Evolutionary conservation across 139 green algal genomes (phyloP), one percentile per base, ranked within the genome.

Genomic region (Ettlia oleoabundans): DNA sequence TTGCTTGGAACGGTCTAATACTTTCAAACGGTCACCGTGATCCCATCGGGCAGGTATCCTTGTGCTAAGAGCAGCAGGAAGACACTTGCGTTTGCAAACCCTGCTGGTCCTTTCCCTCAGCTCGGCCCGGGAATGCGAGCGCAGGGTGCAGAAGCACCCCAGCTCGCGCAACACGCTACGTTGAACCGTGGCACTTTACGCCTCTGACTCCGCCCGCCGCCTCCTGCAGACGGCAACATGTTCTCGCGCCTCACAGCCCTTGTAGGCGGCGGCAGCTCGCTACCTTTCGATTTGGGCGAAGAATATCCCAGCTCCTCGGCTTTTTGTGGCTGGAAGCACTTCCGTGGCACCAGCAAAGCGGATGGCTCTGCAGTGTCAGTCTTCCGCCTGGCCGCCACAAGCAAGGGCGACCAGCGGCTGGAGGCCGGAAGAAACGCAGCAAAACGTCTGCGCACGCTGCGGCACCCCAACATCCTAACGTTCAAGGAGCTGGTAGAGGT

Each of bases 381-480:
- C 2, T 98, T 97, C 78, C 88, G 89, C 52, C 84, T 95, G 4
- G 85, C 83, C n/a, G n/a, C n/a, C 9, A 84, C 90, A 1, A 66
- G 65, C 6, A 83, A 90, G 1, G 81, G 88, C 6, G 93, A 97
- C 55, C 75, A 72, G 1, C 89, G 82, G 58, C 78, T 98, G 26
- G 87, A 87, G 3, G 86, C 86, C 10, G 95, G 92, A 0, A 67
- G 93, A 10, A 96, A 98, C 78, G 93, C 94, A 28, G 90, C 96
- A 2, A 96, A 92, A 86, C 83, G 93, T 1, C 86, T 98, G 26
- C 88, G 91, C 33, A 95, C 91, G 89, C 72, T 97, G 79, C 92
- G 95, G 22, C 95, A 98, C 69, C 95, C 95, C 21, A 95, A 97
- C 80, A 77, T 98, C 1, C 80, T 98, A 40, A 79, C 85, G 0